Base-by-base conservation (phyloP, 2,329 filamentous ascomycete species). In the Fusarium tupiense region DNA sequence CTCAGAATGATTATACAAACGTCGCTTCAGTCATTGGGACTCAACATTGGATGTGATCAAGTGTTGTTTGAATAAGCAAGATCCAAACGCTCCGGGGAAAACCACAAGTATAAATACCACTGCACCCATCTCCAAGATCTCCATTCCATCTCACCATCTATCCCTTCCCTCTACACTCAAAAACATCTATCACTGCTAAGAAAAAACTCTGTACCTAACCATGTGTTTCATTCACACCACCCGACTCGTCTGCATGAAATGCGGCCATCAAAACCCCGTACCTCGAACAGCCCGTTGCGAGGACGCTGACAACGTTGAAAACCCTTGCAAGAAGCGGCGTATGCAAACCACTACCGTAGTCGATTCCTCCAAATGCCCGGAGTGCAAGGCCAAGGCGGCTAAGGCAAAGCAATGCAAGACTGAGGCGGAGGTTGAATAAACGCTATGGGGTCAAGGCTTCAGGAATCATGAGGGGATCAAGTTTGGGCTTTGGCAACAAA, bases 141-240 rank as follows among this genome's bases (percentile, higher is more conserved):
- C 6, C 19, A 22, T 20, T 22, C 11, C 8, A n/a, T 40, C 35
- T 40, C 8, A 19, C 35, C 9, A 31, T 41, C 20, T 14, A 41
- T 41, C 20, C 8, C 20, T 29, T 40, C 11, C 7, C 35, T 41
- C 24, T 14, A 22, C 14, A 54, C 6, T 54, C 19, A 22, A 38
- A 22, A 26, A 22, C 13, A 22, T 16, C 3, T 2, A 19, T 13
- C 31, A 37, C 14, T 13, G 1, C 31, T n/a, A 29, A 37, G 3
- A 33, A 11, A 7, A 58, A 22, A 16, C 40, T 17, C n/a, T 49
- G 0, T 1, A 3, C n/a, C 49, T 10, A 41, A 6, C 19, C n/a
- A 58, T 58, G 56, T 58, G 56, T 13, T 58, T 58, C 26, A 58
- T 33, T 49, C 56, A 58, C 40, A 58, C 31, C 8, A 58, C 31